Conservation (phyloP, 2,329 filamentous ascomycete species). For the Lasiodiplodia theobromae region DNA sequence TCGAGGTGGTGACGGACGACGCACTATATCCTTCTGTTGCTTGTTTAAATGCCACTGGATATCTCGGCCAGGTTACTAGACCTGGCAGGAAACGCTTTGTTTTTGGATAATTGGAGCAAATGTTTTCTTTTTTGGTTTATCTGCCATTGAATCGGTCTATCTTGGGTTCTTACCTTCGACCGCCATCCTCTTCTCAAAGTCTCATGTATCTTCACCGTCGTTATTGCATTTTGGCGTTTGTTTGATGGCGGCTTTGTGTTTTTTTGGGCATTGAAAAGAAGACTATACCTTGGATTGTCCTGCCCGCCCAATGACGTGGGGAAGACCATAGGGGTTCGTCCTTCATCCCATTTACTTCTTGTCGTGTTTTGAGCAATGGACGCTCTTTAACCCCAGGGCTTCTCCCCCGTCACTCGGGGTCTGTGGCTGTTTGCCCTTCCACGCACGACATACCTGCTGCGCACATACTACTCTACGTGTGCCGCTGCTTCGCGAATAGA, state of each 20-base stretch:
- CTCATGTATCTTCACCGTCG: background rate
- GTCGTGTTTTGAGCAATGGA: slow-evolving; percentile 7
- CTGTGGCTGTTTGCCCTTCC: slow-evolving; percentile 6
- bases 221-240: slow-evolving; percentile 11
- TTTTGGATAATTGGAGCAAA: slow-evolving; percentile 14
- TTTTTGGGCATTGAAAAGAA: slow-evolving; percentile 3
- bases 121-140: background rate
- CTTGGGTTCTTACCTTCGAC: background rate
- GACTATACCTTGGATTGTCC: slow-evolving; percentile 1
- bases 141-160: background rate
- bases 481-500: slow-evolving; percentile 1
- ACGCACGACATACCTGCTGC: background rate
- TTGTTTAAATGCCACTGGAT: background rate
- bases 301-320: slow-evolving; percentile 12
- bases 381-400: background rate
- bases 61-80: background rate
- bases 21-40: slow-evolving; percentile 13
- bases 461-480: background rate
- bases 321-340: background rate
- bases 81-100: background rate
- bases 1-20: background rate
- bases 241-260: background rate
- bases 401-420: slow-evolving; percentile 1
- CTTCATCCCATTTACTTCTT: slow-evolving; percentile 7
- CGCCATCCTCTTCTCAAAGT: background rate